phyloP scores from a whole-genome alignment of 768 basidiomycete genomes.

The Agaricus subrufescens region DNA sequence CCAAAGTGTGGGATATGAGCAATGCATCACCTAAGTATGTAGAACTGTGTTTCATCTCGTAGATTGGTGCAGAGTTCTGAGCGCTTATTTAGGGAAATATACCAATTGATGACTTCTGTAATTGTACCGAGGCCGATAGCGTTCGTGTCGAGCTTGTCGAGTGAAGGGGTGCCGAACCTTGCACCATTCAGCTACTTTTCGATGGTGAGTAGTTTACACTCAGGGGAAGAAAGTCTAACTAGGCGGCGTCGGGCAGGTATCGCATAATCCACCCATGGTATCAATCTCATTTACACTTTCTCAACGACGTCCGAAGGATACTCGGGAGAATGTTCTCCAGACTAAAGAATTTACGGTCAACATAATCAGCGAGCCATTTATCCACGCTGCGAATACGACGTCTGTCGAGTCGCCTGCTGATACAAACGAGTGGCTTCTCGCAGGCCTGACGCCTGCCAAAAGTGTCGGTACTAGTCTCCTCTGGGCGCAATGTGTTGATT shows the following conservation, averaged over 20 bases:
- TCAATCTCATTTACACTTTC: constrained; percentile 54
- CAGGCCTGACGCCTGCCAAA: constrained; percentile 48
- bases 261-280: constrained; percentile 62
- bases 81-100: constrained; percentile 28
- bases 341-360: constrained; percentile 70
- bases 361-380: constrained; percentile 64
- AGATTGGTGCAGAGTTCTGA: not conserved
- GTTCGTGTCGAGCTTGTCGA: constrained; percentile 57
- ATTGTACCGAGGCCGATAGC: constrained; percentile 67
- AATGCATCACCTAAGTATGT: constrained; percentile 24
- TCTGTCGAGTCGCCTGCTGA: constrained; percentile 50
- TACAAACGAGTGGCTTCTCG: constrained; percentile 55
- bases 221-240: not conserved
- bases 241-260: constrained; percentile 33
- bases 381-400: constrained; percentile 52
- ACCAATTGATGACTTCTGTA: constrained; percentile 51
- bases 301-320: constrained; percentile 49
- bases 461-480: constrained; percentile 37
- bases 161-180: constrained; percentile 49
- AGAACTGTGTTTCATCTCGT: not conserved
- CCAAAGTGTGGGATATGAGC: constrained; percentile 38
- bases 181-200: constrained; percentile 72
- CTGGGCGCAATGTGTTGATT: too few relatives aligned
- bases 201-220: constrained; percentile 32
- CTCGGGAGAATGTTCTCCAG: constrained; percentile 56